These are phyloP conservation scores for Trichoderma sp. DNA, from an alignment of 2,329 filamentous ascomycete genomes.

Conservation along the genomic window DNA sequence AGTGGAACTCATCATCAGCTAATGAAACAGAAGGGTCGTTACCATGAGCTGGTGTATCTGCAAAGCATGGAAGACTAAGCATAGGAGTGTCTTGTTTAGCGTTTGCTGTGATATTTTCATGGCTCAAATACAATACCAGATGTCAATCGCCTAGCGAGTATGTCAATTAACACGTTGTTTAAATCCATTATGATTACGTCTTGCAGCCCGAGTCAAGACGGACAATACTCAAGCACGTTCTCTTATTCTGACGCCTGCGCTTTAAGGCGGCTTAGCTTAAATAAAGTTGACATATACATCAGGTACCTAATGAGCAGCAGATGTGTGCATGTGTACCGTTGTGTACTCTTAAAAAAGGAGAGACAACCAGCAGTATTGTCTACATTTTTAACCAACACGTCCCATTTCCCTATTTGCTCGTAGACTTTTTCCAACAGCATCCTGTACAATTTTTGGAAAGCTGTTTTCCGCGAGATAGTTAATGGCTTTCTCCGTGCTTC, in stretches of 20 bases:
- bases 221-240: neutral
- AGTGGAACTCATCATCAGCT: conserved; percentile 1
- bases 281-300: neutral
- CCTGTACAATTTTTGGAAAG: conserved; percentile 1
- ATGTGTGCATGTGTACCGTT: neutral
- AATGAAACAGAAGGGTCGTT: neutral
- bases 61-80: neutral
- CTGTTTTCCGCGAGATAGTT: neutral
- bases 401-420: conserved; percentile 8
- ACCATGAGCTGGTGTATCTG: neutral
- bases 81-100: neutral
- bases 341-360: neutral
- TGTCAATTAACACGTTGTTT: neutral
- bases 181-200: neutral
- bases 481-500: conserved; percentile 12
- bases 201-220: neutral
- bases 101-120: neutral
- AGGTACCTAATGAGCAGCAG: neutral
- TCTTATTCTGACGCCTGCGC: neutral
- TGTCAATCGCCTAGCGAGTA: neutral
- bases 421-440: conserved; percentile 3
- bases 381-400: neutral
- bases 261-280: neutral
- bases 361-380: neutral
- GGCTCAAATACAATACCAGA: neutral